phyloP scores from a whole-genome alignment of 1,284 basidiomycete genomes.

The Puccinia triticina region DNA sequence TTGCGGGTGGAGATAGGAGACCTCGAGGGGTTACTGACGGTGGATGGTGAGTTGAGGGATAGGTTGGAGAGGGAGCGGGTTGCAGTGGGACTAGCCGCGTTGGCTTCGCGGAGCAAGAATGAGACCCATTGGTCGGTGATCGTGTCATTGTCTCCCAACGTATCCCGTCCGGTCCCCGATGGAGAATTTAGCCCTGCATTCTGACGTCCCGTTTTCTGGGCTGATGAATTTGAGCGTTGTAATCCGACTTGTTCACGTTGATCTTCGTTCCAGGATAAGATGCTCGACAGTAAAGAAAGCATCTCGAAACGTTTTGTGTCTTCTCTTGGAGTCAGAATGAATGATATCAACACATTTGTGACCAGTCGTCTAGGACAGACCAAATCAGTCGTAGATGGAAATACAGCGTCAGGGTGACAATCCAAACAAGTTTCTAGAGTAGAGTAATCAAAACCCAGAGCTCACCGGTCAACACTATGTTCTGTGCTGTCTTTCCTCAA shows the following conservation, averaged over 20 bases:
- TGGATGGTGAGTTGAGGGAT: background rate
- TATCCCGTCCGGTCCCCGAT: background rate
- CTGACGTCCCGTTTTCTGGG: constrained; percentile 13
- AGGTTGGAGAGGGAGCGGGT: constrained; percentile 14
- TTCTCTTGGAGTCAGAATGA: constrained; percentile 83
- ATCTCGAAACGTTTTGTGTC: constrained; percentile 97
- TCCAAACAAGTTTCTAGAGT: background rate
- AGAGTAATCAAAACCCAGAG: constrained; percentile 2
- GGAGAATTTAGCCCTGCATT: background rate
- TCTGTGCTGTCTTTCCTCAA: constrained; percentile 81
- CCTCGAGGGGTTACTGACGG: background rate
- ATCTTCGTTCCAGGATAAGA: constrained; percentile 84
- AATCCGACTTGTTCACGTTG: constrained; percentile 90
- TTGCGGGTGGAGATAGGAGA: background rate
- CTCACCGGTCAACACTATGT: constrained; percentile 77
- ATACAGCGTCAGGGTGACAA: background rate
- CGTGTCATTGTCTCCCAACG: constrained; percentile 50
- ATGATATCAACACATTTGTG: constrained; percentile 90
- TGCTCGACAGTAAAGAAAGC: constrained; percentile 81
- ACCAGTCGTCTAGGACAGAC: constrained; percentile 73
- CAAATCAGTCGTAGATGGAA: background rate
- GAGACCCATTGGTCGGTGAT: constrained; percentile 52
- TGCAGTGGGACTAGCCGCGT: constrained; percentile 23
- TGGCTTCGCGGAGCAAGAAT: constrained; percentile 49
- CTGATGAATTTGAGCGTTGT: constrained; percentile 65